phyloP scores from a whole-genome alignment of 2,329 filamentous ascomycete genomes.

The Akanthomyces uredinophilus region DNA sequence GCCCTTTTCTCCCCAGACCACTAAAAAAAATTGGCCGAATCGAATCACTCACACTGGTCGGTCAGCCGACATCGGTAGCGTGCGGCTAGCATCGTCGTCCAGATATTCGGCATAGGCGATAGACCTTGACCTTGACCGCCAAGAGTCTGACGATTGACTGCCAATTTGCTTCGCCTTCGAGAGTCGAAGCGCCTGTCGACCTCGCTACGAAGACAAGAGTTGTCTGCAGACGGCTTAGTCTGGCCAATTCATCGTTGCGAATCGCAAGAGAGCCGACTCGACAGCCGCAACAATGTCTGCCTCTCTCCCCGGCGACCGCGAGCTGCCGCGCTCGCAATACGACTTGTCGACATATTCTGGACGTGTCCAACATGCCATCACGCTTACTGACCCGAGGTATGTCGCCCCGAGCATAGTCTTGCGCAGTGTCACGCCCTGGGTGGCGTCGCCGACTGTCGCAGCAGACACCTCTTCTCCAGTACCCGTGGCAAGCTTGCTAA shows the following conservation, averaged over 20 bases:
- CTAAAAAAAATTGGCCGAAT: constrained; percentile 5
- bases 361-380: constrained; percentile 80
- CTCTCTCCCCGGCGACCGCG: constrained; percentile 63
- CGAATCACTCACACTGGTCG: constrained; percentile 2
- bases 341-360: constrained; percentile 94
- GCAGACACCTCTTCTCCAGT: too few relatives aligned
- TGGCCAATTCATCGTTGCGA: neutral
- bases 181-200: neutral
- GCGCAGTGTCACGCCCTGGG: neutral
- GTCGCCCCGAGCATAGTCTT: constrained; percentile 28
- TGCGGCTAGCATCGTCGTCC: constrained; percentile 6
- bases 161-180: neutral
- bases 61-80: constrained; percentile 13
- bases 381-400: constrained; percentile 94
- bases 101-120: neutral
- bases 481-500: neutral
- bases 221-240: neutral
- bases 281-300: constrained; percentile 49
- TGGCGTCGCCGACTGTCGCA: neutral
- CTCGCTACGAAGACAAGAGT: neutral
- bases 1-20: constrained; percentile 2
- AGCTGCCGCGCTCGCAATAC: constrained; percentile 87
- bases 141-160: neutral
- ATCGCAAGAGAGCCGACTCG: neutral
- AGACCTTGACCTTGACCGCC: constrained; percentile 2